A percentile compares a stretch with the other conserved stretches of the same genome.
Evolutionary conservation across 257 asterid genomes (phyloP).

Genomic region (Galeopsis tetrahit): DNA sequence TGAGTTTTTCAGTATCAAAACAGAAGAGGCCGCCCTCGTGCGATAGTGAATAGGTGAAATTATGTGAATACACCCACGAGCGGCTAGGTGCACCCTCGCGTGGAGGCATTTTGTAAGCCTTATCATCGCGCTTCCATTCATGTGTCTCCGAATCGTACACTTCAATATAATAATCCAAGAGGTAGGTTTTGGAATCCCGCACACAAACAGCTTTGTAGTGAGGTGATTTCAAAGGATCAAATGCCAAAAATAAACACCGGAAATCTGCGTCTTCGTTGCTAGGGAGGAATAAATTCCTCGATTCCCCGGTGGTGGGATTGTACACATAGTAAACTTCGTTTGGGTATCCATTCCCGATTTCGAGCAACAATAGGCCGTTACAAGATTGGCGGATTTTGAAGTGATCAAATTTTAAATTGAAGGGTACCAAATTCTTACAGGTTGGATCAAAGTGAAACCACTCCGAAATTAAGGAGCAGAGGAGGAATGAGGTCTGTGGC

Average conservation of each 20-base stretch:
- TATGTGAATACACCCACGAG: not conserved
- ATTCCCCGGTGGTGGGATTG: slow-evolving; percentile 15
- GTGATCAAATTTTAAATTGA: not conserved
- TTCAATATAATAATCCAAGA: not conserved
- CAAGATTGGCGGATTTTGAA: slow-evolving; percentile 4
- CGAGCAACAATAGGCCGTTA: not conserved
- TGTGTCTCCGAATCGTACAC: too few relatives aligned
- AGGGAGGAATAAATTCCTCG: not conserved
- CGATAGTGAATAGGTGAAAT: not conserved
- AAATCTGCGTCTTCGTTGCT: not conserved
- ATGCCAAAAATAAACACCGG: not conserved
- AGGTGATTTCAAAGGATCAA: too few relatives aligned
- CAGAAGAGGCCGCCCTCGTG: not conserved
- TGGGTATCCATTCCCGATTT: too few relatives aligned
- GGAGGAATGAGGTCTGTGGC: slow-evolving; percentile 1
- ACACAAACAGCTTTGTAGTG: too few relatives aligned
- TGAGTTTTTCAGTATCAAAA: not conserved
- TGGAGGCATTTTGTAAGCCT: too few relatives aligned
- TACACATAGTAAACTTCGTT: not conserved
- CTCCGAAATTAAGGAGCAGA: not conserved
- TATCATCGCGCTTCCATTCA: too few relatives aligned
- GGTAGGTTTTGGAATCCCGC: not conserved
- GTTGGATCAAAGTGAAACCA: not conserved
- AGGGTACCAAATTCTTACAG: not conserved
- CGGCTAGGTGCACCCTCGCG: not conserved